These are phyloP conservation scores for Phytophthora sojae DNA, from an alignment of 352 stramenopile species.

Conservation along the genomic window DNA sequence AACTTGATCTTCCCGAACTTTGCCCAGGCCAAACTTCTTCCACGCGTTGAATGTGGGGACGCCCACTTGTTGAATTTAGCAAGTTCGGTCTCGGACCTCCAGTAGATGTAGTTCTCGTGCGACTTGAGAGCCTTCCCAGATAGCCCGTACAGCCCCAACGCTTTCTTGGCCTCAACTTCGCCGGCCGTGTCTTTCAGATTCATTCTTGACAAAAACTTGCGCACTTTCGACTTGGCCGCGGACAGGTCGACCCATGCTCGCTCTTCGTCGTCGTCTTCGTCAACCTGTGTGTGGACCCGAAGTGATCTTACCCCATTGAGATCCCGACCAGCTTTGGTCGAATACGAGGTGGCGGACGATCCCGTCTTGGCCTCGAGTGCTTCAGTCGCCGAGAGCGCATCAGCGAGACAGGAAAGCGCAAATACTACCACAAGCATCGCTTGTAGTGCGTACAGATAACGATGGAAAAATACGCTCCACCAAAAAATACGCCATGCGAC, in stretches of 20 bases:
- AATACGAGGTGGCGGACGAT: background rate
- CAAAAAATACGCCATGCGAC: too few species aligned
- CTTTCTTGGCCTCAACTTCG: background rate
- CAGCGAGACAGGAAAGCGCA: background rate
- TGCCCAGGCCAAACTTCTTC: too few species aligned
- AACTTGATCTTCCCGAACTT: too few species aligned
- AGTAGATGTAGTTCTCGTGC: background rate
- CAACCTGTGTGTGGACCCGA: background rate
- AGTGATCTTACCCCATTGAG: background rate
- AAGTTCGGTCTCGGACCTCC: background rate
- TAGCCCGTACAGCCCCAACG: background rate
- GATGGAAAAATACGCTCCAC: too few species aligned
- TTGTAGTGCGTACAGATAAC: background rate
- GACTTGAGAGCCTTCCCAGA: background rate
- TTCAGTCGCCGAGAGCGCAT: too few species aligned
- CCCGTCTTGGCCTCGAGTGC: background rate
- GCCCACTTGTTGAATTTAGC: too few species aligned
- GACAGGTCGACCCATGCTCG: background rate
- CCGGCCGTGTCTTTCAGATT: background rate
- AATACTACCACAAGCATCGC: background rate
- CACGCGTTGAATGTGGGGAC: too few species aligned
- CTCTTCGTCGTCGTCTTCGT: background rate
- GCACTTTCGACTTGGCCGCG: background rate
- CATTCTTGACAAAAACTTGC: background rate
- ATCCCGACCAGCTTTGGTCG: too few species aligned